Conservation (phyloP, 345 rosid species). For the Geranium rotundifolium region DNA sequence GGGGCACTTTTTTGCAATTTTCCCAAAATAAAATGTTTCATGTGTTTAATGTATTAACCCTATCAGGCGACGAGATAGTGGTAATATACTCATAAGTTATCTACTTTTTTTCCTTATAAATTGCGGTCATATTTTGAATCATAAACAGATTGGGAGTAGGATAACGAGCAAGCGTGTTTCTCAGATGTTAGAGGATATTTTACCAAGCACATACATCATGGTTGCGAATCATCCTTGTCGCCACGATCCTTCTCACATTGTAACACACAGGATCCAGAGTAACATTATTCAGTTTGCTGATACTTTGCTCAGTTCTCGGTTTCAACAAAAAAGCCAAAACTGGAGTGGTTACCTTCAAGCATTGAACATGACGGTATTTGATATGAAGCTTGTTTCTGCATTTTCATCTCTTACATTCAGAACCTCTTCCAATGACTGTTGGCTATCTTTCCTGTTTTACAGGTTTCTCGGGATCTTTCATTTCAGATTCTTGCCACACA, state of each 20-base stretch:
- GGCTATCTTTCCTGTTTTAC: constrained; percentile 17
- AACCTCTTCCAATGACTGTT: background rate
- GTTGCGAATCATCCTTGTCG: constrained; percentile 75
- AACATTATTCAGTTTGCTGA: constrained; percentile 49
- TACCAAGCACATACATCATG: constrained; percentile 60
- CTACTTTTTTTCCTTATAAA: constrained; percentile 8
- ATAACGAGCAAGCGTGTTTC: constrained; percentile 75
- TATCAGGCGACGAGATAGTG: no score
- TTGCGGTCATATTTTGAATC: constrained; percentile 14
- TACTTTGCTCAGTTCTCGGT: constrained; percentile 34
- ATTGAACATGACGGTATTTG: constrained; percentile 48
- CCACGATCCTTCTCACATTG: constrained; percentile 88
- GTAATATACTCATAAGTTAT: no score
- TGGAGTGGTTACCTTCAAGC: constrained; percentile 40
- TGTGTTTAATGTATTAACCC: constrained; percentile 2
- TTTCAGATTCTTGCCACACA: constrained; percentile 50
- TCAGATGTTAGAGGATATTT: constrained; percentile 68
- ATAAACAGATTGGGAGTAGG: constrained; percentile 76
- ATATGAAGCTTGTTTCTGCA: background rate
- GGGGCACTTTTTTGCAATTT: no score
- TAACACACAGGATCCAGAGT: constrained; percentile 83
- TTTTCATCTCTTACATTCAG: background rate
- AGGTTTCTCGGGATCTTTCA: constrained; percentile 66
- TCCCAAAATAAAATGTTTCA: background rate
- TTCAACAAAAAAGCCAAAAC: constrained; percentile 30